These are phyloP conservation scores for Penicillium ucsense DNA, from an alignment of 495 filamentous ascomycete genomes.

Conservation along the genomic window DNA sequence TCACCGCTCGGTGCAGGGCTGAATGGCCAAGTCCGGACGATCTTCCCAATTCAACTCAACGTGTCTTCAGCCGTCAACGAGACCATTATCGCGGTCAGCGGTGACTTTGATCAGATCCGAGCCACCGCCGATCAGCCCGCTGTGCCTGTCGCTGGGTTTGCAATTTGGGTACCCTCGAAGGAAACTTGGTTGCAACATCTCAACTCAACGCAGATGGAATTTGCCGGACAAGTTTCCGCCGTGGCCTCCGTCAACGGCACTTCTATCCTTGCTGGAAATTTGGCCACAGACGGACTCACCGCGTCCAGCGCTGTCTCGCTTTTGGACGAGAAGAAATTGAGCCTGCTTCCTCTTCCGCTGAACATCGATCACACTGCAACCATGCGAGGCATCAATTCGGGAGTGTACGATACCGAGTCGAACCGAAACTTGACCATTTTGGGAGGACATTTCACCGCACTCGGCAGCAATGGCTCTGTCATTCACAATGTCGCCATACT, in stretches of 20 bases:
- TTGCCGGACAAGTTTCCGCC: slow-evolving; percentile 63
- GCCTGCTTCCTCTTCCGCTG: slow-evolving; percentile 45
- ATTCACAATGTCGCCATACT: slow-evolving; percentile 75
- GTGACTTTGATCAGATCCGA: slow-evolving; percentile 64
- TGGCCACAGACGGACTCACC: slow-evolving; percentile 59
- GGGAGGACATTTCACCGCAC: slow-evolving; percentile 77
- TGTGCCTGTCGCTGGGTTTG: slow-evolving; percentile 63
- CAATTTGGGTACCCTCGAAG: slow-evolving; percentile 85
- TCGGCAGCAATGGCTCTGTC: slow-evolving; percentile 54
- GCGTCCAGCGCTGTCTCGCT: slow-evolving; percentile 62
- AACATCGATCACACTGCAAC: slow-evolving; percentile 49
- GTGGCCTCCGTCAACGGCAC: slow-evolving; percentile 51
- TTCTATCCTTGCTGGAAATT: slow-evolving; percentile 66
- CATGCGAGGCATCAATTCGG: slow-evolving; percentile 59
- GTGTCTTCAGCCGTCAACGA: slow-evolving; percentile 60
- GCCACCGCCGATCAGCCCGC: slow-evolving; percentile 52
- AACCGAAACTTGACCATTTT: slow-evolving; percentile 74
- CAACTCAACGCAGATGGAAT: slow-evolving; percentile 49
- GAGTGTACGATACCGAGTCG: slow-evolving; percentile 61
- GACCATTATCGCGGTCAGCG: slow-evolving; percentile 67
- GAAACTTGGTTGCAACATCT: slow-evolving; percentile 86
- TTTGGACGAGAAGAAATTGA: slow-evolving; percentile 38
- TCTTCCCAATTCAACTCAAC: slow-evolving; percentile 75
- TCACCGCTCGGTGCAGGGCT: slow-evolving; percentile 74
- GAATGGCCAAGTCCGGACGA: slow-evolving; percentile 61